phyloP scores from a whole-genome alignment of 495 filamentous ascomycete species.

The Daldinia childiae region DNA sequence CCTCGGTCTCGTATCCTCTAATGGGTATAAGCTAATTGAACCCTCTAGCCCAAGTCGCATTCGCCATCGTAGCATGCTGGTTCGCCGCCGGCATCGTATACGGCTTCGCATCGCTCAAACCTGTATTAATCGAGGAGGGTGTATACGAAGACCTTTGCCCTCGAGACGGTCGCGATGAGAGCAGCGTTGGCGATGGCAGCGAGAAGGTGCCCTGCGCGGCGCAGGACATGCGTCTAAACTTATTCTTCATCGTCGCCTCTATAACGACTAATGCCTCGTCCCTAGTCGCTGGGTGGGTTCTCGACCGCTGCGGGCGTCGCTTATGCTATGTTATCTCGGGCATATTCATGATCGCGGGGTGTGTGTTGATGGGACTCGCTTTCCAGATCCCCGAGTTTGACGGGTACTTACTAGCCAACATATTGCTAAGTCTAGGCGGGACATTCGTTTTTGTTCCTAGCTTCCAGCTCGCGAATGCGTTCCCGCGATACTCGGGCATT shows the following conservation, averaged over 20 bases:
- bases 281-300: slow-evolving; percentile 70
- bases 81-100: slow-evolving; percentile 75
- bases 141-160: slow-evolving; percentile 71
- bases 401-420: slow-evolving; percentile 70
- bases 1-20: neutral
- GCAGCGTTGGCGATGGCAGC: slow-evolving; percentile 30
- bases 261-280: slow-evolving; percentile 74
- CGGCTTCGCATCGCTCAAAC: slow-evolving; percentile 79
- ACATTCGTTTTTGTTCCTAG: slow-evolving; percentile 76
- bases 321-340: slow-evolving; percentile 65
- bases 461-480: slow-evolving; percentile 77
- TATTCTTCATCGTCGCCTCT: slow-evolving; percentile 75
- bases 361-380: slow-evolving; percentile 67
- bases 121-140: slow-evolving; percentile 70
- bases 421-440: slow-evolving; percentile 72
- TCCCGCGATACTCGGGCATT: slow-evolving; percentile 70
- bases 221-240: slow-evolving; percentile 74
- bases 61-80: slow-evolving; percentile 70
- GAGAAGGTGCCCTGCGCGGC: slow-evolving; percentile 65
- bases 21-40: neutral
- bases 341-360: slow-evolving; percentile 64
- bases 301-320: slow-evolving; percentile 73
- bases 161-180: slow-evolving; percentile 52
- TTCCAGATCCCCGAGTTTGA: slow-evolving; percentile 64
- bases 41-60: slow-evolving; percentile 64